These are phyloP conservation scores for Blastocystis sp. DNA, from an alignment of 352 stramenopile genomes.

Conservation along the genomic window DNA sequence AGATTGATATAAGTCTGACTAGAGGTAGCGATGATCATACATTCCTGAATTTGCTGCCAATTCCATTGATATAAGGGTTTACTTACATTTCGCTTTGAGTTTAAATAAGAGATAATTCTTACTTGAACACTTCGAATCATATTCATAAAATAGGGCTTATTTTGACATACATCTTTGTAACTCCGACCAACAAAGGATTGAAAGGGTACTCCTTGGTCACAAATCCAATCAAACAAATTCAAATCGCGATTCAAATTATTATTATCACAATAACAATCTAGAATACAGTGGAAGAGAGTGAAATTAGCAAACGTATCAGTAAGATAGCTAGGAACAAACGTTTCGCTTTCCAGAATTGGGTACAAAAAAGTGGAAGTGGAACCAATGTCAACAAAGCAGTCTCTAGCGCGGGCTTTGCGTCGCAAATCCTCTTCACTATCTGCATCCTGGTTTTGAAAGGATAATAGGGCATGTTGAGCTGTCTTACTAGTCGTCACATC, in stretches of 20 bases:
- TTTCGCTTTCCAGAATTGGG: conserved; percentile 41
- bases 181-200: conserved; percentile 11
- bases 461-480: conserved; percentile 4
- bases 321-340: conserved; percentile 1
- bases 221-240: not conserved
- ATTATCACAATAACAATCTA: conserved; percentile 34
- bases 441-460: not conserved
- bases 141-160: not conserved
- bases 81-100: not conserved
- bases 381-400: conserved; percentile 39
- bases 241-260: not conserved
- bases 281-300: conserved; percentile 34
- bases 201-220: conserved; percentile 47
- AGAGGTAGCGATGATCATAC: conserved; percentile 23
- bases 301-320: conserved; percentile 18
- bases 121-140: not conserved
- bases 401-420: not conserved
- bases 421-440: conserved; percentile 35
- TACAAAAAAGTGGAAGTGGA: conserved; percentile 23
- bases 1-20: not conserved
- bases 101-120: not conserved
- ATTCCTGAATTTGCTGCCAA: conserved; percentile 25
- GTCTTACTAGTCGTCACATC: conserved; percentile 9
- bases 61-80: not conserved
- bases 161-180: not conserved